Evolutionary conservation across 768 basidiomycete species (phyloP).

Genomic region (Panaeolus cyanescens): DNA sequence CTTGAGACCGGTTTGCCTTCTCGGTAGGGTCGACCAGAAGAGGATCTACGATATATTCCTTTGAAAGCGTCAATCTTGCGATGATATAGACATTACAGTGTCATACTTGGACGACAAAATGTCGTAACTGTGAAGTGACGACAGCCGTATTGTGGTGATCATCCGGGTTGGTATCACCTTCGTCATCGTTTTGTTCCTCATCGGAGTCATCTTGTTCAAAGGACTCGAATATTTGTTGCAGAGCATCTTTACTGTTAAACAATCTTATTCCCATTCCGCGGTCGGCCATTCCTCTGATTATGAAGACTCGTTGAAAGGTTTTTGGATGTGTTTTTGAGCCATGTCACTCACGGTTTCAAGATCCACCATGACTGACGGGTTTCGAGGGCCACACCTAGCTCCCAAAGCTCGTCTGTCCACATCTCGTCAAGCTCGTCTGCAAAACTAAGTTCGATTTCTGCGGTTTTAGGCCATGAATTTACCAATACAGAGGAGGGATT

Average conservation of each 20-base stretch:
- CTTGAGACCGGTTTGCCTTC: conserved; percentile 25
- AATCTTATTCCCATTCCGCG: conserved; percentile 93
- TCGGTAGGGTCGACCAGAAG: conserved; percentile 75
- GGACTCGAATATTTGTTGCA: conserved; percentile 75
- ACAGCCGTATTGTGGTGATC: conserved; percentile 54
- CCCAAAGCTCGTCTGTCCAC: conserved; percentile 92
- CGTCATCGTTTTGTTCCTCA: conserved; percentile 38
- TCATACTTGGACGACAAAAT: conserved; percentile 92
- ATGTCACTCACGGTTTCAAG: conserved; percentile 71
- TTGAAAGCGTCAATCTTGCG: conserved; percentile 4
- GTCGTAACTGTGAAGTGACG: conserved; percentile 83
- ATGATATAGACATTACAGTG: background rate
- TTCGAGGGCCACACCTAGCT: conserved; percentile 68
- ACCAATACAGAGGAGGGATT: conserved; percentile 57
- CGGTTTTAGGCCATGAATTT: conserved; percentile 68
- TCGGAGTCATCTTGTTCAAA: conserved; percentile 70
- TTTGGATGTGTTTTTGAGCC: background rate
- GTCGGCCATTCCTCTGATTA: conserved; percentile 85
- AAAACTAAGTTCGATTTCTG: conserved; percentile 83
- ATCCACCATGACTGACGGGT: conserved; percentile 78
- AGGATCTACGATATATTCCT: conserved; percentile 88
- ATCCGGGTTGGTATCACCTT: conserved; percentile 34
- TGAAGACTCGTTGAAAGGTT: conserved; percentile 7
- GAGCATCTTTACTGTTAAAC: conserved; percentile 74
- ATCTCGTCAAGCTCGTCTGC: conserved; percentile 95